phyloP scores from a whole-genome alignment of 768 basidiomycete species.

The Dioszegia aurantiaca region DNA sequence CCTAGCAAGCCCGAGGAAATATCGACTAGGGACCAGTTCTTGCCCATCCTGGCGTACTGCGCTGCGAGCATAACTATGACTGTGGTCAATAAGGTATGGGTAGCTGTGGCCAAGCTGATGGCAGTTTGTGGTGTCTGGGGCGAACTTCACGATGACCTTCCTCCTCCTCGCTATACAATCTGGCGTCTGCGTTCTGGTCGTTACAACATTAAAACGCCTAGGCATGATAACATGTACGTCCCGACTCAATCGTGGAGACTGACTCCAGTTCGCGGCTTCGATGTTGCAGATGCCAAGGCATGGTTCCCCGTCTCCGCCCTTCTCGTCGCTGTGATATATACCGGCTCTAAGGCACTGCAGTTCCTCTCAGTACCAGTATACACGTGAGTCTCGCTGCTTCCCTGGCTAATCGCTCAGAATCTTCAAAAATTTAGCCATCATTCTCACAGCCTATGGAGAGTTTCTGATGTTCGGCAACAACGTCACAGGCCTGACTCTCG shows the following conservation, averaged over 20 bases:
- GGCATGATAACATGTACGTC: conserved; percentile 54
- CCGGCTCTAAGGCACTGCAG: conserved; percentile 84
- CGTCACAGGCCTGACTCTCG: conserved; percentile 79
- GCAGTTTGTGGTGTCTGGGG: conserved; percentile 92
- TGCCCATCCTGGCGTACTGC: conserved; percentile 86
- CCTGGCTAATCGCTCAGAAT: conserved; percentile 58
- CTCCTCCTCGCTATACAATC: conserved; percentile 88
- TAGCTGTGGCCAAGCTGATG: conserved; percentile 1
- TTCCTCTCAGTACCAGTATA: conserved; percentile 10
- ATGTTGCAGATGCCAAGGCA: conserved; percentile 74
- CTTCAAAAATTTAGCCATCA: conserved; percentile 98
- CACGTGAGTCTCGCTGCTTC: conserved; percentile 58
- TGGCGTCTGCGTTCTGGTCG: conserved; percentile 77
- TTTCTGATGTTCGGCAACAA: conserved; percentile 92
- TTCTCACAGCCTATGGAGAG: conserved; percentile 97
- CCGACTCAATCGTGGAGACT: neutral
- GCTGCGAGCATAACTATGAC: conserved; percentile 96
- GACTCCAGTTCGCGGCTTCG: conserved; percentile 66
- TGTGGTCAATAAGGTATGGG: conserved; percentile 84
- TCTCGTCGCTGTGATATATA: conserved; percentile 93
- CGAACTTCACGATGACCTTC: conserved; percentile 94
- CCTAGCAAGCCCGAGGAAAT: neutral
- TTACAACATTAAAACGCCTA: conserved; percentile 68
- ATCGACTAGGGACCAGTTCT: conserved; percentile 24
- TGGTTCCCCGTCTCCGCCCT: conserved; percentile 95